Base-by-base conservation (phyloP, 2,329 filamentous ascomycete genomes). In the Echinosphaeria canescens region DNA sequence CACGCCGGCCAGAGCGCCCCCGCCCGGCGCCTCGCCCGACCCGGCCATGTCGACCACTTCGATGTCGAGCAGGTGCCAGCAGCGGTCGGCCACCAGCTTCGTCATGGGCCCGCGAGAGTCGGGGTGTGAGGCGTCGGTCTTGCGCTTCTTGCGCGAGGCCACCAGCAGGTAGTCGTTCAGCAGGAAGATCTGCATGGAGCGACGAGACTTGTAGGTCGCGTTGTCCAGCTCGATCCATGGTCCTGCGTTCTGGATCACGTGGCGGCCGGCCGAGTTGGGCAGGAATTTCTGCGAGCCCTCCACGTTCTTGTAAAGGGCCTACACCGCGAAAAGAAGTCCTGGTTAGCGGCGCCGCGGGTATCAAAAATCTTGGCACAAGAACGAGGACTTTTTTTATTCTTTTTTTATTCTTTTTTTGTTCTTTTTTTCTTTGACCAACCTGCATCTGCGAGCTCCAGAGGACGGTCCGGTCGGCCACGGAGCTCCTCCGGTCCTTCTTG, bases 231-330 rank as follows among this genome's bases (percentile, higher is more conserved):
- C 85, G 31, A 95, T 78, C 88, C 88, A 98, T 25, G 75, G 67
- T 2, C 80, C 76, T 4, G 82, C 91, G 47, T 95, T 85, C 46
- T 91, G 73, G 3, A 95, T 69, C 24, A 98, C 82, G 44, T 93
- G 90, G 22, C 88, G 73, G n/a, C 84, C 85, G 13, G 78, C 70
- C 13, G 82, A 64, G 29, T 84, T 88, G 10, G 88, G 88, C 9
- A 98, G 56, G 42, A 91, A 98, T 46, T 95, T 95, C 42, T 98
- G 88, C 8, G 84, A 92, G 2, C 85, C 85, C 47, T 95, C 88
- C n/a, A 98, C 80, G 23, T 76, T 79, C 53, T 93, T 95, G 69
- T 88, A 98, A 24, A 98, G 54, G 14, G 81, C 74, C n/a, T n/a
- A n/a, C n/a, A n/a, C 48, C 55, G n/a, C n/a, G n/a, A n/a, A n/a